Conservation (phyloP, 2,329 filamentous ascomycete species). For the Diplodia sapinea region DNA sequence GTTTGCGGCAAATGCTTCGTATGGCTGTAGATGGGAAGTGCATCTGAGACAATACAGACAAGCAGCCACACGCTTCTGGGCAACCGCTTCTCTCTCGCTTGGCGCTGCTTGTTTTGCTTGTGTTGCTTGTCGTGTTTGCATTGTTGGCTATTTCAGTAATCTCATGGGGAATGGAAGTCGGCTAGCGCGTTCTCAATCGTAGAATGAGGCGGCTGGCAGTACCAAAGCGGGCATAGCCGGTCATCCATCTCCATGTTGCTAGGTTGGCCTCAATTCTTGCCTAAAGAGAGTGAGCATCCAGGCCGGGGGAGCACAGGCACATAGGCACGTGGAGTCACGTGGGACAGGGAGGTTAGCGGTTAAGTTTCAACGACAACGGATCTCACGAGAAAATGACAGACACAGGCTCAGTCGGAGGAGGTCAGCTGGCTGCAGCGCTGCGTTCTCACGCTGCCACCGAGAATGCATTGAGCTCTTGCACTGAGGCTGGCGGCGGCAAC, state of each 20-base stretch:
- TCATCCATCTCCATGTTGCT: too few relatives aligned
- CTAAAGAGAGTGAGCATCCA: neutral
- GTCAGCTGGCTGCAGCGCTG: neutral
- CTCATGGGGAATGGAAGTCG: conserved; percentile 16
- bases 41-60: neutral
- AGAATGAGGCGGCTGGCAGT: neutral
- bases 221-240: too few relatives aligned
- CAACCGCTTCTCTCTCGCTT: conserved; percentile 4
- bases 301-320: neutral
- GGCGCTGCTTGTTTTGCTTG: conserved; percentile 17
- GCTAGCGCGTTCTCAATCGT: conserved; percentile 14
- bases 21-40: neutral
- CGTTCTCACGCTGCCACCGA: neutral
- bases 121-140: neutral
- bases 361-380: neutral
- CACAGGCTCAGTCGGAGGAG: neutral
- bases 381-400: neutral
- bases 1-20: neutral
- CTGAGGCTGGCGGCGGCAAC: neutral
- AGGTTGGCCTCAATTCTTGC: neutral
- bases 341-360: neutral
- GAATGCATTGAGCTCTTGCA: neutral
- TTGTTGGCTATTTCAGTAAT: conserved; percentile 5
- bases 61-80: neutral
- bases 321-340: neutral